Base-by-base conservation (phyloP, 176 grass and related monocot genomes). In the Rhynchospora tenuis region DNA sequence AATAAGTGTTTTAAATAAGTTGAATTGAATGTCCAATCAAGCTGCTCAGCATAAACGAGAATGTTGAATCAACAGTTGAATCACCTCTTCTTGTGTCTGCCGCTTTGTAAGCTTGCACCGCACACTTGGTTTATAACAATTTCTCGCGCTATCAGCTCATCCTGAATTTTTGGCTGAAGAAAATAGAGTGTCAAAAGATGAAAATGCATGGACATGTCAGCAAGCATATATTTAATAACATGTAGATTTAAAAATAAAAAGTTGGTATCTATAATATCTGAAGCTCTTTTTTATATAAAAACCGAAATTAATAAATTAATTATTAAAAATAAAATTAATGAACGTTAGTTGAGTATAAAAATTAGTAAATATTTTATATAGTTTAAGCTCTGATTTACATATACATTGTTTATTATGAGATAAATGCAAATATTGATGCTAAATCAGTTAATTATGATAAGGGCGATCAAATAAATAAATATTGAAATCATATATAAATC, bases 71-170 rank as follows among this genome's bases (percentile, higher is more conserved):
- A 61, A 61, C 61, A 29, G 61, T 59, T 9, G 62, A 69, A 86
- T 84, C 82, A 98, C 95, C 89, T 98, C 95, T 15, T 98, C 92
- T 81, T 98, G 95, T 63, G 92, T 98, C 80, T 91, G 92, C 17
- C 90, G 90, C 69, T 93, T 98, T 4, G 95, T 98, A 81, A 98
- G 95, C 83, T 98, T 98, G 83, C 94, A 94, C 43, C 95, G 87
- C 69, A 93, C 73, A 56, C 71, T 87, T 57, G 92, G 87, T 82
- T 98, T 91, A 98, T 98, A 78, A 98, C 90, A 83, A 98, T 87
- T 90, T 98, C 95, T 38, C 95, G 81, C 29, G 92, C 92, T 86
- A 98, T 98, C 55, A 89, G 16, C 81, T 95, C 95, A 76, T 98
- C 95, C 14, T 93, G 95, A 82, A 98, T 29, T 81, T 95, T 93